A percentile compares a stretch with the other conserved stretches of the same genome.
phyloP scores from a whole-genome alignment of 208 protist species.

The Novymonas esmeraldas region DNA sequence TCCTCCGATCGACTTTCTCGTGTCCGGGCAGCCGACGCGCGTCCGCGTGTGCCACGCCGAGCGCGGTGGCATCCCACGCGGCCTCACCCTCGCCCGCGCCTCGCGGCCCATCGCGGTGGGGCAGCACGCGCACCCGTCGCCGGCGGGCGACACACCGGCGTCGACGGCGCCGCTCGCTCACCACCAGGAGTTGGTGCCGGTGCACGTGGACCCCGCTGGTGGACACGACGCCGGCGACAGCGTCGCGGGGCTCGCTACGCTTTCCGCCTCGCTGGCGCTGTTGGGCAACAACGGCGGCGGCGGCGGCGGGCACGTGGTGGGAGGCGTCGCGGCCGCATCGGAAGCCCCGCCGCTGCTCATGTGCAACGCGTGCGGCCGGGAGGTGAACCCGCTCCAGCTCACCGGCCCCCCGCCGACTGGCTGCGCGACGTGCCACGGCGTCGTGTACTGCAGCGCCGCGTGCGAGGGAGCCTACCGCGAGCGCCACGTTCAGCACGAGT shows the following conservation, averaged over 20 bases:
- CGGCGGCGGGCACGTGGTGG: background rate
- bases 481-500: constrained; percentile 45
- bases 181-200: background rate
- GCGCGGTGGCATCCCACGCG: constrained; percentile 45
- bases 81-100: constrained; percentile 36
- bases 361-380: constrained; percentile 20
- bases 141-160: background rate
- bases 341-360: constrained; percentile 10
- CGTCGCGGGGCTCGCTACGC: background rate
- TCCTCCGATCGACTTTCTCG: constrained; percentile 34
- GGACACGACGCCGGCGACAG: background rate
- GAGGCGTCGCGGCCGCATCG: background rate
- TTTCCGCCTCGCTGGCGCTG: background rate
- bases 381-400: constrained; percentile 13
- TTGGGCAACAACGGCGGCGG: constrained; percentile 1
- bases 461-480: constrained; percentile 33
- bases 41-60: constrained; percentile 56
- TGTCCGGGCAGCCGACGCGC: constrained; percentile 25
- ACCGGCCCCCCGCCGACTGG: constrained; percentile 2
- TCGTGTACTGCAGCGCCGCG: constrained; percentile 43
- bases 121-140: constrained; percentile 9
- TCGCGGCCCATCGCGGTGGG: constrained; percentile 31
- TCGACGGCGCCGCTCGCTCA: background rate
- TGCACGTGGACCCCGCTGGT: constrained; percentile 5
- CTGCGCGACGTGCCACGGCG: constrained; percentile 35